These are phyloP conservation scores for Phytophthora ohioensis DNA, from an alignment of 352 stramenopile species.

Conservation along the genomic window DNA sequence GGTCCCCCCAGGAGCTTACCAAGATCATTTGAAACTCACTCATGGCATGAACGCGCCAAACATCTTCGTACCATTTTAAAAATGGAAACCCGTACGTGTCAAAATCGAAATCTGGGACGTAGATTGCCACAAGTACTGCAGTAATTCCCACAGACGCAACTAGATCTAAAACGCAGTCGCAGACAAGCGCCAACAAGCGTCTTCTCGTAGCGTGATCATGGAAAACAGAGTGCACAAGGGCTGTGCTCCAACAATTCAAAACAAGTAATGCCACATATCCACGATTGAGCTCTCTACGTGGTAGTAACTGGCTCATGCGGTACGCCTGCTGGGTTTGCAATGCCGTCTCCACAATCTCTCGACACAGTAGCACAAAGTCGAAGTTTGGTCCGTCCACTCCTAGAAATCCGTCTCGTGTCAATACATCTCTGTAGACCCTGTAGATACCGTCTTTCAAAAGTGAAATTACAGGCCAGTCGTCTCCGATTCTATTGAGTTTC, in stretches of 20 bases:
- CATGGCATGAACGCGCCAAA: slow-evolving; percentile 48
- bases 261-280: slow-evolving; percentile 38
- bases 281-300: slow-evolving; percentile 31
- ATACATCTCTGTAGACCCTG: slow-evolving; percentile 32
- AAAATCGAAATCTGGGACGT: slow-evolving; percentile 31
- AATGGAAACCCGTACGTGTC: slow-evolving; percentile 26
- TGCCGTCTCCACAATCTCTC: slow-evolving; percentile 42
- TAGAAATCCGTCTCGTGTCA: slow-evolving; percentile 38
- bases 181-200: slow-evolving; percentile 40
- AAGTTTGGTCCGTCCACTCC: slow-evolving; percentile 43
- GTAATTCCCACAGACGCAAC: slow-evolving; percentile 51
- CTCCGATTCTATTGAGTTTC: background rate
- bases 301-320: slow-evolving; percentile 36
- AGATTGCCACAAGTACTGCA: slow-evolving; percentile 25
- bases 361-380: slow-evolving; percentile 35
- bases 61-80: slow-evolving; percentile 54
- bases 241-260: slow-evolving; percentile 52
- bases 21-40: slow-evolving; percentile 60
- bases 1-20: slow-evolving; percentile 43
- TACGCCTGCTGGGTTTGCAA: slow-evolving; percentile 47
- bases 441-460: slow-evolving; percentile 18
- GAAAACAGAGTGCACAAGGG: slow-evolving; percentile 38
- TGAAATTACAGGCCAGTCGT: slow-evolving; percentile 3
- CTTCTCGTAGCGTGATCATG: slow-evolving; percentile 17
- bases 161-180: slow-evolving; percentile 50